Evolutionary conservation across 441 rosid species (phyloP).

Genomic region (Populus hybrid): DNA sequence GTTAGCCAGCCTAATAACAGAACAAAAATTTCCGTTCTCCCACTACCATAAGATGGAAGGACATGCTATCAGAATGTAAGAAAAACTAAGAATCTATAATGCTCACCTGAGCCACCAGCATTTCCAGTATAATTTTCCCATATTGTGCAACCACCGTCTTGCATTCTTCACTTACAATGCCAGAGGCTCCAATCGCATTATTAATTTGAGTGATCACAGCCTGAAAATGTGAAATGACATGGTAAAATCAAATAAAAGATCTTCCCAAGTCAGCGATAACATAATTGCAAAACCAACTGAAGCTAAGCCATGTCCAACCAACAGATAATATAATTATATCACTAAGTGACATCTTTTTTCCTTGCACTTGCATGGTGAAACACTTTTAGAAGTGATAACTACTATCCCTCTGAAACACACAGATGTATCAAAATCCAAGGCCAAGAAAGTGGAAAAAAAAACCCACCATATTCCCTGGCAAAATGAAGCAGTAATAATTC

Average conservation of each 20-base stretch:
- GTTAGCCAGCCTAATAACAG: neutral
- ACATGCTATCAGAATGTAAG: slow-evolving; percentile 1
- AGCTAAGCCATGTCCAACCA: neutral
- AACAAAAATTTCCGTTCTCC: neutral
- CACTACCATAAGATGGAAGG: neutral
- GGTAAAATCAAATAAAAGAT: slow-evolving; percentile 12
- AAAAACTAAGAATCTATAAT: slow-evolving; percentile 3
- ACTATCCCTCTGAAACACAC: neutral
- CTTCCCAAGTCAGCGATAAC: neutral
- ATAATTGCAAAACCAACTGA: slow-evolving; percentile 2
- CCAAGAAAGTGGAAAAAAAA: neutral
- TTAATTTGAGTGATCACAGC: slow-evolving; percentile 64
- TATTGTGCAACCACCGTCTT: slow-evolving; percentile 59
- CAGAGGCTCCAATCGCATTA: slow-evolving; percentile 84
- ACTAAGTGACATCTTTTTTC: neutral
- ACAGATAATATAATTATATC: neutral
- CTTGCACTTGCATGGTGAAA: neutral
- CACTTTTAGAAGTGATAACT: neutral
- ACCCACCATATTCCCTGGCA: neutral
- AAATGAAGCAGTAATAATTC: neutral
- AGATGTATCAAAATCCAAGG: neutral
- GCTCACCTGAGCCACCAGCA: slow-evolving; percentile 59
- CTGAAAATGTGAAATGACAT: slow-evolving; percentile 28
- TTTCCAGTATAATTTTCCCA: slow-evolving; percentile 55
- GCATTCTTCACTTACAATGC: slow-evolving; percentile 75